Conservation (phyloP, 2,329 filamentous ascomycete species). For the Capronia coronata region DNA sequence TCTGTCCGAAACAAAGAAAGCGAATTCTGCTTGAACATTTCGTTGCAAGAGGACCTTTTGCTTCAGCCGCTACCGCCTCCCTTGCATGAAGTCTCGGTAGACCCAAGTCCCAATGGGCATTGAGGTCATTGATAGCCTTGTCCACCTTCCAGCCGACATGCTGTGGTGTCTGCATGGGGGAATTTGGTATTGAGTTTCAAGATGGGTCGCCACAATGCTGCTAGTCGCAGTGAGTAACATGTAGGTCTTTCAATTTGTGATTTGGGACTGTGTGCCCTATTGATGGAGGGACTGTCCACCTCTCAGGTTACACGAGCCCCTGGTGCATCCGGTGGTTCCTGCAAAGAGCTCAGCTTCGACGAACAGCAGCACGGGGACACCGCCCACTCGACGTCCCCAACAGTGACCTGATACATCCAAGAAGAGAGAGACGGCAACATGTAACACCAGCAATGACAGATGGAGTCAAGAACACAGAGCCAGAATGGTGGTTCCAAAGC, state of each 20-base stretch:
- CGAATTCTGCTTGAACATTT: slow-evolving; percentile 31
- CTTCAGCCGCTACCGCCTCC: slow-evolving; percentile 17
- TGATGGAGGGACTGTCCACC: neutral
- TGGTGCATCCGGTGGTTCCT: neutral
- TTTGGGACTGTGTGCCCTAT: neutral
- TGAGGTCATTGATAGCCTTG: slow-evolving; percentile 32
- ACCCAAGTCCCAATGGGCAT: slow-evolving; percentile 33
- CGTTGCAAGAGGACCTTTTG: slow-evolving; percentile 19
- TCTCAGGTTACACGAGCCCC: neutral
- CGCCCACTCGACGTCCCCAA: neutral
- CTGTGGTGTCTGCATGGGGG: slow-evolving; percentile 11
- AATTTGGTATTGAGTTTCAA: neutral
- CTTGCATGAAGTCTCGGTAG: slow-evolving; percentile 29
- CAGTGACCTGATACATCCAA: neutral
- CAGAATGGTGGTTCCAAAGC: neutral
- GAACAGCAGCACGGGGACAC: neutral
- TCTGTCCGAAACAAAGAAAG: slow-evolving; percentile 31
- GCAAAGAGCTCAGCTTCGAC: neutral
- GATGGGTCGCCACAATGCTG: neutral
- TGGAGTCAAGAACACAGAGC: neutral
- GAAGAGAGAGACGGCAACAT: neutral
- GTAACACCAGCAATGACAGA: neutral
- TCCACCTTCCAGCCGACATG: slow-evolving; percentile 19
- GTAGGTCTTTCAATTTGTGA: neutral
- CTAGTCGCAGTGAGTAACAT: neutral